Evolutionary conservation across 2,329 filamentous ascomycete genomes (phyloP).

Genomic region (Mycogone perniciosa): DNA sequence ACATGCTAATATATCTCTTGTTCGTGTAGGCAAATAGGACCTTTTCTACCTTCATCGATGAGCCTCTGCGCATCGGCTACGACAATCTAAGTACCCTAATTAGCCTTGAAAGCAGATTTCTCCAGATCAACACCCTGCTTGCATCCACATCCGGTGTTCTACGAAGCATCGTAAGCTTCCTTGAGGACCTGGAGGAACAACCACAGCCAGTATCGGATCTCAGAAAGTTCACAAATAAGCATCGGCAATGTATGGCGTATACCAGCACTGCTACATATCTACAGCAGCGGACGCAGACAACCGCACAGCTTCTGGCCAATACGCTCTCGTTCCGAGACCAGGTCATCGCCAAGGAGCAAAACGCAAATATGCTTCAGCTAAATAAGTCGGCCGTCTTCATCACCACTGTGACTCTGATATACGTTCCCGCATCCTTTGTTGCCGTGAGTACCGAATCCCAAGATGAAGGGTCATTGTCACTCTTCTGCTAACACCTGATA

Average conservation of each 20-base stretch:
- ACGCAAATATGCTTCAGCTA: slow-evolving; percentile 24
- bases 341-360: slow-evolving; percentile 26
- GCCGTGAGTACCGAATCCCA: slow-evolving; percentile 23
- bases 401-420: slow-evolving; percentile 24
- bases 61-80: slow-evolving; percentile 22
- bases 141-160: slow-evolving; percentile 16
- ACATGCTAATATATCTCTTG: background rate
- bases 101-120: slow-evolving; percentile 21
- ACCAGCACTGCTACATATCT: slow-evolving; percentile 19
- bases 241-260: slow-evolving; percentile 15
- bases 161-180: slow-evolving; percentile 14
- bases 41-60: slow-evolving; percentile 23
- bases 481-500: slow-evolving; percentile 2
- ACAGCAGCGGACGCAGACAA: slow-evolving; percentile 20
- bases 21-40: slow-evolving; percentile 19
- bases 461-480: background rate
- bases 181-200: background rate
- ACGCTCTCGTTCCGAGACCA: slow-evolving; percentile 26
- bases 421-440: slow-evolving; percentile 30
- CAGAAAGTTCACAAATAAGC: slow-evolving; percentile 11
- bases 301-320: slow-evolving; percentile 22
- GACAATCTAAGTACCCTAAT: slow-evolving; percentile 21
- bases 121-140: slow-evolving; percentile 18
- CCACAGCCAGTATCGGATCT: background rate
- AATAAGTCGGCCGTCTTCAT: slow-evolving; percentile 29